Evolutionary conservation across 164 flowering plant genomes (phyloP), one percentile per base, ranked within the genome.

Genomic region (Umbilicus rupestris): DNA sequence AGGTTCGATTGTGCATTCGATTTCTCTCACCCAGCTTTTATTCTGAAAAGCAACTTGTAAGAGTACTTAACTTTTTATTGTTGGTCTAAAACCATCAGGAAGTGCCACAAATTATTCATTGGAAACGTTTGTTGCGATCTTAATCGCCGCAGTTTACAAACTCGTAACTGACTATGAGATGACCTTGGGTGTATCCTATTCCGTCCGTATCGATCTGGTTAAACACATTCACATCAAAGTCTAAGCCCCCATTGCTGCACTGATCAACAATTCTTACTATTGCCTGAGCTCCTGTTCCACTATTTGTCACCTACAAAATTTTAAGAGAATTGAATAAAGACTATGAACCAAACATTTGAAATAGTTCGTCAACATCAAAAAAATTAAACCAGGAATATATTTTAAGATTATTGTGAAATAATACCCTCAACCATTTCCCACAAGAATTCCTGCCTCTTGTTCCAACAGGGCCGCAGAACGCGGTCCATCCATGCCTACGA

Each of bases 201-300:
- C 90, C 82, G 65, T 87, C 68, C 4, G 87, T 84, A 74, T 90
- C 96, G 0, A 90, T 5, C 41, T 69, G 71, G 1, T 50, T 29
- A 49, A 90, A 87, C 20, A 82, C 86, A 2, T 57, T 73, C 10
- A 24, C 72, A 17, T 90, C 96, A 77, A 90, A 70, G 70, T 90
- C 96, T 9, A 87, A 50, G 16, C 96, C 93, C 70, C 96, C 96
- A 45, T 89, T 89, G 71, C 80, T 70, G 78, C 96, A 87, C 62
- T 90, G 91, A 66, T 90, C 96, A 6, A 90, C 87, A 3, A 90
- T 87, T 52, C 93, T 83, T 65, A 84, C 92, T 0, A 78, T 82
- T 30, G 46, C 55, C 62, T 75, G 78, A 26, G 83, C 73, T 24
- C 84, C 79, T 0, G 93, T 87, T 14, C 62, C 69, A 0, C 73